Evolutionary conservation across 179 eudicot species (phyloP), one percentile per base, ranked within the genome.

Genomic region (Heliamphora pulchella): DNA sequence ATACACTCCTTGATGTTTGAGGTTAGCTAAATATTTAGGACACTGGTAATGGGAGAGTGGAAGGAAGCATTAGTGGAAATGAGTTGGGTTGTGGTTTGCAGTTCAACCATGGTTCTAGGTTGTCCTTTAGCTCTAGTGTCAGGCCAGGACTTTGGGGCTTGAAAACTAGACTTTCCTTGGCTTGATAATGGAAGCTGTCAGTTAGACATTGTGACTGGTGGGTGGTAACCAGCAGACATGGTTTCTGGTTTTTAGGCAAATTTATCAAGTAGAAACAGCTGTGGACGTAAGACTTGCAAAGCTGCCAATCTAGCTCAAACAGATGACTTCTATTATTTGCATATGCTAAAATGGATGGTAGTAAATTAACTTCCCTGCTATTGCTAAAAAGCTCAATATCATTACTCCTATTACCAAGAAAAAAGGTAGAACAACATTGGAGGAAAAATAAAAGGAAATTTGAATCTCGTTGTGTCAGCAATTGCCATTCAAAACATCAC

Each of bases 31-130:
- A 72, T 50, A 14, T 72, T 51, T 50, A 70, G 43, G 61, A 41
- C 46, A n/a, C 44, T 59, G 41, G 50, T 75, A 61, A 75, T 41
- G 31, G 78, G 67, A 75, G 66, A 43, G 78, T 59, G 39, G 66
- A 39, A 54, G n/a, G 53, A 41, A 17, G 67, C 17, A 59, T 48
- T 46, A 59, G 9, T 39, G 1, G 18, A 47, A 75, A 58, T 43
- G 15, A 75, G 78, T 43, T 57, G 18, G 51, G 13, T 20, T 20
- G 78, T 39, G 8, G 48, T 75, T 57, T 43, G 48, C 65, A 10
- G n/a, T 70, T 70, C 20, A 44, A 1, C 51, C 10, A 4, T 44
- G 20, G 8, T 70, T 18, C 2, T 2, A 5, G 53, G 54, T 14
- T 69, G 73, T 69, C 51, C 18, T 11, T 13, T 13, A 4, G 9